These are phyloP conservation scores for Alternaria novae-zelandiae DNA, from an alignment of 2,329 filamentous ascomycete species.

Conservation along the genomic window DNA sequence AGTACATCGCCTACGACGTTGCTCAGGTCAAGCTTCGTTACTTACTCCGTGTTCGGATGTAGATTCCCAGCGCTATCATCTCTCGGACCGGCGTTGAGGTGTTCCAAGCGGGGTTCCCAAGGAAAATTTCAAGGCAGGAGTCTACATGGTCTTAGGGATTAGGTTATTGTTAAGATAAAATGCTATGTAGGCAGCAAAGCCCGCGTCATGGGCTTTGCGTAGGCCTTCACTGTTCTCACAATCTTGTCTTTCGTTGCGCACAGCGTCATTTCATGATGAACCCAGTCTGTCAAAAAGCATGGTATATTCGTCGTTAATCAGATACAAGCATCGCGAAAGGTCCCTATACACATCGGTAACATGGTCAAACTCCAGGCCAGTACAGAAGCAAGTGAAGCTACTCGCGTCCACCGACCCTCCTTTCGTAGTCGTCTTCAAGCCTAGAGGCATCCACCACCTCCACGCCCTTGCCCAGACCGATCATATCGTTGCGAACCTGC, in stretches of 20 bases:
- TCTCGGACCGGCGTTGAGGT: background rate
- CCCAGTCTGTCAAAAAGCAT: background rate
- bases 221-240: background rate
- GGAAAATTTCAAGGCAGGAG: background rate
- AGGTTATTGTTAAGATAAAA: background rate
- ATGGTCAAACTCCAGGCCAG: conserved; percentile 5
- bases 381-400: conserved; percentile 20
- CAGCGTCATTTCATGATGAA: background rate
- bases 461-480: conserved; percentile 85
- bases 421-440: conserved; percentile 85
- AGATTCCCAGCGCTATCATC: background rate
- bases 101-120: background rate
- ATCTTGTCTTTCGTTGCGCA: background rate
- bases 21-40: conserved; percentile 74
- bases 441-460: conserved; percentile 84
- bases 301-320: conserved; percentile 11
- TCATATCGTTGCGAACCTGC: conserved; percentile 74
- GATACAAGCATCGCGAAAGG: conserved; percentile 1
- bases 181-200: background rate
- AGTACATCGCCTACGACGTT: conserved; percentile 75
- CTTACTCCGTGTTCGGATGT: conserved; percentile 64
- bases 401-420: conserved; percentile 71
- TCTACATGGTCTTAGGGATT: background rate
- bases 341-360: conserved; percentile 4
- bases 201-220: background rate